A percentile compares a stretch with the other conserved stretches of the same genome.
Conservation (phyloP, 2,329 filamentous ascomycete species). For the Monosporascus sp. region DNA sequence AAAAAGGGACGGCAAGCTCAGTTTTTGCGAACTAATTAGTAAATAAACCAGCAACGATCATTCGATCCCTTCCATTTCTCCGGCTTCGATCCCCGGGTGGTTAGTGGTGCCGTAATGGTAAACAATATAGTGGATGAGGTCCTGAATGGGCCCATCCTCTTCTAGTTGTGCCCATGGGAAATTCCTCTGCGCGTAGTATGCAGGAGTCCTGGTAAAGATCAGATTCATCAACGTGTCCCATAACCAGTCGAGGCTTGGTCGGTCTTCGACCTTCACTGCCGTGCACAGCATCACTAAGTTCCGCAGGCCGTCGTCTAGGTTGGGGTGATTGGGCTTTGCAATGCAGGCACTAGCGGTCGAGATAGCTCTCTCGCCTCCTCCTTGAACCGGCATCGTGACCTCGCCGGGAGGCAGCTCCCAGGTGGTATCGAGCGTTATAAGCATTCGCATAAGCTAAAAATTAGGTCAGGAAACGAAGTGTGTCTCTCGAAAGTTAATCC, state of each 20-base stretch:
- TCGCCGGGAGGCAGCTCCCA: neutral
- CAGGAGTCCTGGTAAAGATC: neutral
- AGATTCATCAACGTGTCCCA: neutral
- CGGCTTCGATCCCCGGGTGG: too few species aligned
- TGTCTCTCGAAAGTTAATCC: too few species aligned
- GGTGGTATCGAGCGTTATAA: neutral
- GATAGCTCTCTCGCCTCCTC: neutral
- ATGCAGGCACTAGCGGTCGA: neutral
- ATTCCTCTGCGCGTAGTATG: neutral
- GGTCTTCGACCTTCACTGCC: constrained; percentile 43
- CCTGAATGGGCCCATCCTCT: too few species aligned
- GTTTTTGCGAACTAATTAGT: too few species aligned
- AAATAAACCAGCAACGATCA: too few species aligned
- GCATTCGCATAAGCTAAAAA: neutral
- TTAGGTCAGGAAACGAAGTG: neutral
- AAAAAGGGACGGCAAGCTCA: too few species aligned
- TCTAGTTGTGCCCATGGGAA: constrained; percentile 7
- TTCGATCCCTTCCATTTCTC: too few species aligned
- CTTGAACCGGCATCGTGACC: neutral
- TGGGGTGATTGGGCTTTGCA: neutral
- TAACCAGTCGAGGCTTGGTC: neutral
- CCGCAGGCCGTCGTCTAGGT: neutral
- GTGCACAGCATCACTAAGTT: neutral
- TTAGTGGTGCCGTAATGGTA: too few species aligned
- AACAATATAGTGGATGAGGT: too few species aligned